These are phyloP conservation scores for Colletotrichum brevisporum DNA, from an alignment of 2,329 filamentous ascomycete genomes.

Conservation along the genomic window DNA sequence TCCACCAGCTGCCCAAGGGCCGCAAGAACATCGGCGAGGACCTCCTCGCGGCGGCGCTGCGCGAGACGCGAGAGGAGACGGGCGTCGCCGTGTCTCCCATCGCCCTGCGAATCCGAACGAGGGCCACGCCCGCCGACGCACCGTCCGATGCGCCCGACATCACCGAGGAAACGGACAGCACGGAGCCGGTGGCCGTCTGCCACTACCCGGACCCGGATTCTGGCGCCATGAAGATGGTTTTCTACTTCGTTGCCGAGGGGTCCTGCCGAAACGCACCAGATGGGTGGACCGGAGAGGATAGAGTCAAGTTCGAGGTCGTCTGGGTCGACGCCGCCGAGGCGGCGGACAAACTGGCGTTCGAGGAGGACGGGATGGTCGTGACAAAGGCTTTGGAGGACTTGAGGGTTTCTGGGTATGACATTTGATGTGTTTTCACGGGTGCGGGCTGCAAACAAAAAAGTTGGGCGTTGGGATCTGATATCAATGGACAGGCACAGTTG, in stretches of 20 bases:
- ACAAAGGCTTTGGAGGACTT: slow-evolving; percentile 47
- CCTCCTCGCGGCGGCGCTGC: slow-evolving; percentile 57
- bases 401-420: slow-evolving; percentile 45
- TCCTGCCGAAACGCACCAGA: slow-evolving; percentile 45
- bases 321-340: slow-evolving; percentile 46
- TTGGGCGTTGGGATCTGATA: neutral
- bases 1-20: slow-evolving; percentile 64
- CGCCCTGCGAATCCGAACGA: slow-evolving; percentile 57
- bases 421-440: slow-evolving; percentile 34
- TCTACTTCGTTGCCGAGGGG: slow-evolving; percentile 55
- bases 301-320: slow-evolving; percentile 48
- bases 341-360: slow-evolving; percentile 43
- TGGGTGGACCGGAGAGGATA: slow-evolving; percentile 33
- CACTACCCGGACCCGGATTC: slow-evolving; percentile 53
- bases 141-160: slow-evolving; percentile 41
- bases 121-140: slow-evolving; percentile 53
- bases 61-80: slow-evolving; percentile 64
- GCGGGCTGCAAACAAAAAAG: neutral
- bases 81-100: slow-evolving; percentile 57
- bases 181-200: slow-evolving; percentile 54
- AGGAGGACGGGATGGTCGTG: slow-evolving; percentile 45
- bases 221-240: slow-evolving; percentile 55
- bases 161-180: slow-evolving; percentile 49
- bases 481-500: neutral
- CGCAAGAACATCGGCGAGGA: slow-evolving; percentile 63